Percentiles rank a stretch among this genome's conserved stretches.
phyloP scores from a whole-genome alignment of 2,329 filamentous ascomycete genomes.

The Talaromyces sp. region DNA sequence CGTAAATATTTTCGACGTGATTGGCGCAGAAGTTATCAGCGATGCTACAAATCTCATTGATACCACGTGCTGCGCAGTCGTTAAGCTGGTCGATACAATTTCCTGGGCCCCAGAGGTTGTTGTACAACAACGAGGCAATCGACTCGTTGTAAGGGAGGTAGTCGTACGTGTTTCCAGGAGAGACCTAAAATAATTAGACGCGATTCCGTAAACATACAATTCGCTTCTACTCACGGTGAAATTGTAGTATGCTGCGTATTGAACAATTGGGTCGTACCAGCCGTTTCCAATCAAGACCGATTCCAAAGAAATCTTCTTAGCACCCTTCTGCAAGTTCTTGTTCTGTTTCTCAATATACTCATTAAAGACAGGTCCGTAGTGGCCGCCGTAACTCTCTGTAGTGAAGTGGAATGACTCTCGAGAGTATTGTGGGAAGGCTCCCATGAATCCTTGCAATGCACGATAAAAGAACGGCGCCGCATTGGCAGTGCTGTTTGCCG shows the following conservation, averaged over 20 bases:
- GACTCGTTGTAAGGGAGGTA: constrained; percentile 41
- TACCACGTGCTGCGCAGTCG: constrained; percentile 53
- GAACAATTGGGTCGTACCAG: constrained; percentile 39
- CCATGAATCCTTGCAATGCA: constrained; percentile 60
- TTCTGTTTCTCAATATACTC: constrained; percentile 44
- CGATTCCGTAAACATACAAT: neutral
- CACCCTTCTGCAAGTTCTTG: constrained; percentile 34
- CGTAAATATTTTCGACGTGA: constrained; percentile 49
- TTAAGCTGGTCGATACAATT: constrained; percentile 59
- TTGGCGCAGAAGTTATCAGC: constrained; percentile 54
- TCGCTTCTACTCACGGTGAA: constrained; percentile 24
- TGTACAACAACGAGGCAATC: constrained; percentile 52
- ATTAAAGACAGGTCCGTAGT: constrained; percentile 42
- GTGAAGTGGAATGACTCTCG: constrained; percentile 53
- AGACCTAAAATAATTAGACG: constrained; percentile 22
- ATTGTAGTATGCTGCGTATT: constrained; percentile 40
- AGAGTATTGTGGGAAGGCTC: constrained; percentile 61
- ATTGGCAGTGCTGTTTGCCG: constrained; percentile 51
- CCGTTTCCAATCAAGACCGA: constrained; percentile 38
- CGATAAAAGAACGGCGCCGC: constrained; percentile 56
- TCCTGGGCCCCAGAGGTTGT: constrained; percentile 58
- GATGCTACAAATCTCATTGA: constrained; percentile 50
- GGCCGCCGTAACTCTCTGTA: constrained; percentile 47
- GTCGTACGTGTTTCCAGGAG: constrained; percentile 37
- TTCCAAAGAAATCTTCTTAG: constrained; percentile 26